Percentiles rank a stretch among this genome's conserved stretches.
phyloP scores from a whole-genome alignment of 805 yeast genomes.

The Saturnispora zaruensis region DNA sequence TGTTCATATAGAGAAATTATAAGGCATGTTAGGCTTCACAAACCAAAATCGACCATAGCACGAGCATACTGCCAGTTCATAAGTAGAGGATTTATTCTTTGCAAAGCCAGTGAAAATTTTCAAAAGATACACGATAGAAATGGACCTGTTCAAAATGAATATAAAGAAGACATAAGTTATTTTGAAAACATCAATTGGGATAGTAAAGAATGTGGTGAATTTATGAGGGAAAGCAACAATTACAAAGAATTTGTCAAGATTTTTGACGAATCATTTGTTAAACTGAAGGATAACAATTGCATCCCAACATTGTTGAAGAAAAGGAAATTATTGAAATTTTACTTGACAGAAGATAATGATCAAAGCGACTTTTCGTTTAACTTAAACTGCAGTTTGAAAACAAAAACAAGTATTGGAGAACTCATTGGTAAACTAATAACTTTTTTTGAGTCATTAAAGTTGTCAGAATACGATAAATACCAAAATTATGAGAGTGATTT shows the following conservation, averaged over 20 bases:
- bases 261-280: neutral
- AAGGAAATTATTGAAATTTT: slow-evolving; percentile 5
- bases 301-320: neutral
- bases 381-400: neutral
- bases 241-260: neutral
- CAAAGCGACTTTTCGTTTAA: neutral
- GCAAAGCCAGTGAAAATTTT: slow-evolving; percentile 2
- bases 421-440: slow-evolving; percentile 4
- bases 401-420: neutral
- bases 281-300: neutral
- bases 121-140: neutral
- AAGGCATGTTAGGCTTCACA: neutral
- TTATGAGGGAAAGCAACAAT: neutral
- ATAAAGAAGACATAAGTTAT: slow-evolving; percentile 1
- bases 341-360: slow-evolving; percentile 4
- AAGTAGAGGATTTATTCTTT: slow-evolving; percentile 1
- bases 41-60: neutral
- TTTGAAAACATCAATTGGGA: neutral
- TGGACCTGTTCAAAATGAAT: neutral
- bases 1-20: neutral
- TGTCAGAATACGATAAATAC: neutral
- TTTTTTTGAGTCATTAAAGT: neutral
- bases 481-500: slow-evolving; percentile 1
- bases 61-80: slow-evolving; percentile 4
- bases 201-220: neutral